phyloP scores from a whole-genome alignment of 2,329 filamentous ascomycete species.

The Coniella vitis region DNA sequence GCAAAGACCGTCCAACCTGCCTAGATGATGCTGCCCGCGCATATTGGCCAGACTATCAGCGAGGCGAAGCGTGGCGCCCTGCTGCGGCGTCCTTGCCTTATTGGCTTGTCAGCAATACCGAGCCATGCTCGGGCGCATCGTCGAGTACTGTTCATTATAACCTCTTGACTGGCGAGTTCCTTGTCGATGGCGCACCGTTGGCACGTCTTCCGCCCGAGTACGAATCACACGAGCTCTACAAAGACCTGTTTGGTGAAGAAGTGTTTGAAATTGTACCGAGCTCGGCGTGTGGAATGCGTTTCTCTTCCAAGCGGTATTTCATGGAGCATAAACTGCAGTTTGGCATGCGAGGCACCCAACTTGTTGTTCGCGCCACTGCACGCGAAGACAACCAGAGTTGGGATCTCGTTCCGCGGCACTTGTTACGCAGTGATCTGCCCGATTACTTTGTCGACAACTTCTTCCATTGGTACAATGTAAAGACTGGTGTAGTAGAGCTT shows the following conservation, averaged over 20 bases:
- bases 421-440: slow-evolving; percentile 28
- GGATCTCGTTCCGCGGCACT: background rate
- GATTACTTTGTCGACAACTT: slow-evolving; percentile 30
- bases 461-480: slow-evolving; percentile 40
- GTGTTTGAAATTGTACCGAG: slow-evolving; percentile 38
- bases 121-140: background rate
- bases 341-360: slow-evolving; percentile 19
- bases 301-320: slow-evolving; percentile 28
- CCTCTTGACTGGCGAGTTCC: slow-evolving; percentile 42
- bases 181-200: slow-evolving; percentile 45
- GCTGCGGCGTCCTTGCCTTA: background rate
- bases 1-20: background rate
- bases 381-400: slow-evolving; percentile 1
- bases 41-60: slow-evolving; percentile 23
- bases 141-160: slow-evolving; percentile 40
- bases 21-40: slow-evolving; percentile 23
- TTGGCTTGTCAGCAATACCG: slow-evolving; percentile 20
- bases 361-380: slow-evolving; percentile 30
- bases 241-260: slow-evolving; percentile 34
- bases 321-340: slow-evolving; percentile 31
- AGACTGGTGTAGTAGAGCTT: slow-evolving; percentile 26
- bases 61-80: slow-evolving; percentile 3
- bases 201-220: slow-evolving; percentile 40
- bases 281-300: slow-evolving; percentile 30
- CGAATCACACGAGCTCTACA: slow-evolving; percentile 32